Conservation (phyloP, 305 asterid species). For the Nicotiana rustica region DNA sequence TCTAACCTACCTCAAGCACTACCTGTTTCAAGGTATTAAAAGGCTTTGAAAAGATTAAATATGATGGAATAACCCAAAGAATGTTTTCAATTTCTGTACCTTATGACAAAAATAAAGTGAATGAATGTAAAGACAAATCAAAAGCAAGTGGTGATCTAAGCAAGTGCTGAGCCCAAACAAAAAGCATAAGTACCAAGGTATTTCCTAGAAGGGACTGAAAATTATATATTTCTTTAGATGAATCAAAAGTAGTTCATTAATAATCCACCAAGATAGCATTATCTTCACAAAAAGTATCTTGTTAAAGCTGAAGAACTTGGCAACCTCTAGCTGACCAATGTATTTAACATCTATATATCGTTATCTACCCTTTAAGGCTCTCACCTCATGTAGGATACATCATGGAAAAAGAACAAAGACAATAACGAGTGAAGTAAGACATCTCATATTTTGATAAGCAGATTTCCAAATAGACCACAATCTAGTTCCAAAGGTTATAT, state of each 20-base stretch:
- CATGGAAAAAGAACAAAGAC: neutral
- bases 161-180: conserved; percentile 20
- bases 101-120: neutral
- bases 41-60: neutral
- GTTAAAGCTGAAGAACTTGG: neutral
- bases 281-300: neutral
- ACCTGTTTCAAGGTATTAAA: neutral
- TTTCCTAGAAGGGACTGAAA: conserved; percentile 25
- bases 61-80: conserved; percentile 22
- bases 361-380: neutral
- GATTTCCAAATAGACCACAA: conserved; percentile 3
- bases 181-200: neutral
- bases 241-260: neutral
- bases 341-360: neutral
- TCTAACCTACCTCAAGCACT: conserved; percentile 32
- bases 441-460: neutral
- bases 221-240: neutral
- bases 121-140: neutral
- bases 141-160: conserved; percentile 7
- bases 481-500: neutral
- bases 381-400: neutral
- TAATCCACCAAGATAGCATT: conserved; percentile 18
- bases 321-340: neutral
- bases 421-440: neutral
- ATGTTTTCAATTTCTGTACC: neutral